phyloP scores from a whole-genome alignment of 2,329 filamentous ascomycete genomes.

The Periconia macrospinosa region DNA sequence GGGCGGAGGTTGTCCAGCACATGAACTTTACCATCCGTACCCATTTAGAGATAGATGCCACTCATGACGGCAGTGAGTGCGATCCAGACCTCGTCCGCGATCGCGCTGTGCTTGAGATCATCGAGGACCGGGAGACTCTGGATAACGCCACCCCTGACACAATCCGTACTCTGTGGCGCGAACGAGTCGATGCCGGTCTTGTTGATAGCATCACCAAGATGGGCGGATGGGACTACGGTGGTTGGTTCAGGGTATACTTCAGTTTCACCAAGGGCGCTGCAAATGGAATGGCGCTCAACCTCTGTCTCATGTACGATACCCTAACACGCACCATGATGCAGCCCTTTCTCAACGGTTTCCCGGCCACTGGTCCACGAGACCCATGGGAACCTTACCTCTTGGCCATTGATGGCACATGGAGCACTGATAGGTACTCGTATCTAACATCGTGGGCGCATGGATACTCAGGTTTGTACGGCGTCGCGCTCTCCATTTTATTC shows the following conservation, averaged over 20 bases:
- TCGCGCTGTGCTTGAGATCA: constrained; percentile 2
- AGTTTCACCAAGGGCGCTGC: not conserved
- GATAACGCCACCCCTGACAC: not conserved
- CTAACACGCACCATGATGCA: not conserved
- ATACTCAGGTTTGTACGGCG: not conserved
- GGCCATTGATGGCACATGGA: constrained; percentile 1
- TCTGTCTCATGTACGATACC: not conserved
- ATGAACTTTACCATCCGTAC: not conserved
- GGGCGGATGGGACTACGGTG: not conserved
- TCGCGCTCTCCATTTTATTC: constrained; percentile 2
- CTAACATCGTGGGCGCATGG: not conserved
- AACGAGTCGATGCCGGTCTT: constrained; percentile 2
- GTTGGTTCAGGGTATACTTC: not conserved
- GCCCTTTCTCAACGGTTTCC: not conserved
- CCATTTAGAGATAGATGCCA: constrained; percentile 1
- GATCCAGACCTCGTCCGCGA: constrained; percentile 2
- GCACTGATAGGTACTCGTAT: not conserved
- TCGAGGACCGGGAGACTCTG: not conserved
- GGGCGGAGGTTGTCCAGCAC: not conserved
- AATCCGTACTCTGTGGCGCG: not conserved
- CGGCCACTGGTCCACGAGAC: not conserved
- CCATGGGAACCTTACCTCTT: constrained; percentile 1
- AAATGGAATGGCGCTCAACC: constrained; percentile 1
- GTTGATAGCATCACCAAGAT: constrained; percentile 1
- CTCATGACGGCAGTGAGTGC: constrained; percentile 2